Evolutionary conservation across 805 yeast genomes (phyloP).

Genomic region (Pichia manshurica): DNA sequence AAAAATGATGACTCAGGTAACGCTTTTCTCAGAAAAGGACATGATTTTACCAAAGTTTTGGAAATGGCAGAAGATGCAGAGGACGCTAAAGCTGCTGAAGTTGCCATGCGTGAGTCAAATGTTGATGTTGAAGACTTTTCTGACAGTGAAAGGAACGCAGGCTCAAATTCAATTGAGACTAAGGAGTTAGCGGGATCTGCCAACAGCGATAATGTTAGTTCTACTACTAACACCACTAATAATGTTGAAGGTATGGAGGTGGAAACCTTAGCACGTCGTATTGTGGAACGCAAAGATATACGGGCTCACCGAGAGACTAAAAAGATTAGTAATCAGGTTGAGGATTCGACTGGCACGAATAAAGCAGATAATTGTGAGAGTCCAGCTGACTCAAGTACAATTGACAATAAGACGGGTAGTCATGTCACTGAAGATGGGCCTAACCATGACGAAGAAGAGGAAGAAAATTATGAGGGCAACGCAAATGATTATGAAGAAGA

Average conservation of each 20-base stretch:
- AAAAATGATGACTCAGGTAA: slow-evolving; percentile 41
- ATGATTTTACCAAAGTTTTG: slow-evolving; percentile 38
- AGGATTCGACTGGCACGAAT: neutral
- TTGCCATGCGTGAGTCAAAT: slow-evolving; percentile 80
- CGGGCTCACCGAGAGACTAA: slow-evolving; percentile 4
- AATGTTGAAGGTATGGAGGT: slow-evolving; percentile 11
- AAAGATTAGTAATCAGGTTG: too few species aligned
- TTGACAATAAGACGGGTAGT: too few species aligned
- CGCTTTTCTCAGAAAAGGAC: slow-evolving; percentile 22
- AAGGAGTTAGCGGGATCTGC: neutral
- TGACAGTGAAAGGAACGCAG: slow-evolving; percentile 36
- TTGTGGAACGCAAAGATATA: slow-evolving; percentile 15
- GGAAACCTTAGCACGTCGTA: slow-evolving; percentile 21
- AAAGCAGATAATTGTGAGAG: slow-evolving; percentile 9
- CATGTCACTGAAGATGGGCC: slow-evolving; percentile 19
- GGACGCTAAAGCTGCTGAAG: slow-evolving; percentile 81
- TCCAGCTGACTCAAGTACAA: too few species aligned
- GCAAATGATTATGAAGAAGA: slow-evolving; percentile 40
- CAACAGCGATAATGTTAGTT: slow-evolving; percentile 32
- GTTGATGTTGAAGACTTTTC: slow-evolving; percentile 83
- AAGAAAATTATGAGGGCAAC: slow-evolving; percentile 20
- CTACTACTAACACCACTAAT: slow-evolving; percentile 26
- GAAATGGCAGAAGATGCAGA: slow-evolving; percentile 96
- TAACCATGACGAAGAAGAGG: slow-evolving; percentile 14
- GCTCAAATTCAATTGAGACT: slow-evolving; percentile 2